Evolutionary conservation across 495 filamentous ascomycete genomes (phyloP).

Genomic region (Penicillium mononematosum): DNA sequence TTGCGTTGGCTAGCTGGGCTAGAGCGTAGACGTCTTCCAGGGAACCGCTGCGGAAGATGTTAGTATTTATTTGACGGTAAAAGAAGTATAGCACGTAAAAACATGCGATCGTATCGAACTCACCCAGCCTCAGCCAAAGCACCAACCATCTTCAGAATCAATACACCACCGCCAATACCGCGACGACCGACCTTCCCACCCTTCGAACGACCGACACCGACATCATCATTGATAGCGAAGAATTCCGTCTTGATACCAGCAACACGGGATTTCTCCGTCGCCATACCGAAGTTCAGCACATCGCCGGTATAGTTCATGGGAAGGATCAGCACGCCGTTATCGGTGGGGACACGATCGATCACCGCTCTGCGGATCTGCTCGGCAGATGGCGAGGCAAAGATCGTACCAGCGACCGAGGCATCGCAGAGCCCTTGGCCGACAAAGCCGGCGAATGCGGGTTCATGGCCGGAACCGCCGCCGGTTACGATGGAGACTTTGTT

Average conservation of each 20-base stretch:
- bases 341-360: constrained; percentile 64
- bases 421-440: constrained; percentile 74
- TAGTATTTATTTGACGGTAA: not conserved
- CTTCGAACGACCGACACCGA: constrained; percentile 79
- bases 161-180: constrained; percentile 86
- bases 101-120: constrained; percentile 20
- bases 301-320: constrained; percentile 73
- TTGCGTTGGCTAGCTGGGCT: constrained; percentile 68
- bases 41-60: constrained; percentile 29
- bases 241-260: constrained; percentile 80
- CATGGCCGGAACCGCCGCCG: constrained; percentile 90
- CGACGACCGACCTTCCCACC: constrained; percentile 88
- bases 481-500: constrained; percentile 76
- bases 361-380: constrained; percentile 82
- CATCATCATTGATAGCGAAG: constrained; percentile 94
- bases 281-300: constrained; percentile 93
- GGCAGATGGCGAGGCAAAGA: constrained; percentile 86
- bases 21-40: constrained; percentile 68
- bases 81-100: not conserved
- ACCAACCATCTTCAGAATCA: constrained; percentile 86
- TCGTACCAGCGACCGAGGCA: constrained; percentile 85
- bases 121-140: constrained; percentile 76
- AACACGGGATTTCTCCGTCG: constrained; percentile 86
- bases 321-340: constrained; percentile 70
- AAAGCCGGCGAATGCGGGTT: constrained; percentile 80